These are phyloP conservation scores for Gillenia trifoliata DNA, from an alignment of 306 rosid species.

Conservation along the genomic window DNA sequence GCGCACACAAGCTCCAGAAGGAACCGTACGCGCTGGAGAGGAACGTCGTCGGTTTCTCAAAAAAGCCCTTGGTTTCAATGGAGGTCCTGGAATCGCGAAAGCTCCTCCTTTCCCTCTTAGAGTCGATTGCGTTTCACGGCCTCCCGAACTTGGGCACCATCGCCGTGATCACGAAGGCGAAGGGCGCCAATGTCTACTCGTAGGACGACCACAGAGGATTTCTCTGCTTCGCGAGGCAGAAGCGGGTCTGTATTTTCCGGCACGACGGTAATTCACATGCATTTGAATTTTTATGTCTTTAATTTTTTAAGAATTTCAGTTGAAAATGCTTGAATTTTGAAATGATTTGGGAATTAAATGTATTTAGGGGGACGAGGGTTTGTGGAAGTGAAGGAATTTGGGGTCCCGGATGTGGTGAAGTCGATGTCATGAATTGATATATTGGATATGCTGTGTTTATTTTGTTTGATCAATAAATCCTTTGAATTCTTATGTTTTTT, in stretches of 20 bases:
- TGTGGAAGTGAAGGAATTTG: conserved; percentile 89
- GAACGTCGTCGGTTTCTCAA: conserved; percentile 51
- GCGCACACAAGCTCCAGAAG: conserved; percentile 27
- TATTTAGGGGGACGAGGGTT: conserved; percentile 85
- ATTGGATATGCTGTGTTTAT: too few species aligned
- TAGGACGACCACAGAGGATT: conserved; percentile 92
- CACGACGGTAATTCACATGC: conserved; percentile 67
- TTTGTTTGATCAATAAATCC: too few species aligned
- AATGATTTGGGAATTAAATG: neutral
- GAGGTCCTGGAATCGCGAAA: conserved; percentile 71
- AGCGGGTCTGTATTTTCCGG: conserved; percentile 80
- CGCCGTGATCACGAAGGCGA: conserved; percentile 90
- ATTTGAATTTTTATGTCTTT: neutral
- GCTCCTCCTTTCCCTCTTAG: conserved; percentile 78
- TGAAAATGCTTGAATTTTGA: neutral
- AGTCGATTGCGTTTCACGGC: conserved; percentile 79
- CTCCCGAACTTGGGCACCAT: conserved; percentile 77
- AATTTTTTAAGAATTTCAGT: neutral
- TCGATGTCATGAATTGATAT: conserved; percentile 93
- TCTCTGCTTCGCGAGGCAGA: conserved; percentile 84
- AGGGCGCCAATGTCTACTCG: conserved; percentile 77
- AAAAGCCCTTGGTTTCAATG: conserved; percentile 63
- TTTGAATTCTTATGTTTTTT: too few species aligned
- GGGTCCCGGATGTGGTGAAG: conserved; percentile 82
- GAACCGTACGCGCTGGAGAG: conserved; percentile 52